Evolutionary conservation across 768 basidiomycete genomes (phyloP), one percentile per base, ranked within the genome.

Genomic region (Boletus rufocinnamomeus): DNA sequence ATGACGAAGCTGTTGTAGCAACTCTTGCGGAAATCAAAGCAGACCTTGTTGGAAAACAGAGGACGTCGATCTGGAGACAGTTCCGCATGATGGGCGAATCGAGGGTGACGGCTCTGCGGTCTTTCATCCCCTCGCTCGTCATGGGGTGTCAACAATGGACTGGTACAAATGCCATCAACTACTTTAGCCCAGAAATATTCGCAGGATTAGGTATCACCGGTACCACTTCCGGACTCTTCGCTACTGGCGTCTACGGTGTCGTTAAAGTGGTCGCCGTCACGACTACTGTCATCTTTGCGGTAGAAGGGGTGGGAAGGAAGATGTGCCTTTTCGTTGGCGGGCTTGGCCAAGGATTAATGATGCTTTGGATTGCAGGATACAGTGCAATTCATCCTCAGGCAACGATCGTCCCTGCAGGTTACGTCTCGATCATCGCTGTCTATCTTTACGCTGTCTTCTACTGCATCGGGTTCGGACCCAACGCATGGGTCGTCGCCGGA

Each of bases 141-240:
- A 81, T 82, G 77, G 72, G 80, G 59, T 78, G 77, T 65, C 69
- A 72, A 41, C 75, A 83, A 66, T 81, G 80, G 77, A 82, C 79
- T 0, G 83, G 83, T 16, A 80, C 80, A 14, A 83, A 84, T 60
- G 76, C 81, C 3, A 80, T 84, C 63, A 82, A 82, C 63, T 84
- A 84, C 62, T 84, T 77, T 58, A 78, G 78, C 60, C 83, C 83
- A 0, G 65, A 76, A 41, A 80, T 84, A 59, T 84, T 84, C 60
- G 75, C 76, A 4, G 69, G 69, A 38, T 70, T 84, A 17, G 83
- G 83, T 2, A 76, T 83, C 25, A 73, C 70, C 1, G 77, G 79
- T 4, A 77, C 72, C 27, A 74, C 64, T 8, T 69, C 79, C 5
- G 76, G 73, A 19, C 71, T 84, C 8, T 76, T 84, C 40, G 82